A percentile compares a stretch with the other conserved stretches of the same genome.
Evolutionary conservation across 257 asterid species (phyloP).

Genomic region (Solanum sparsipilum): DNA sequence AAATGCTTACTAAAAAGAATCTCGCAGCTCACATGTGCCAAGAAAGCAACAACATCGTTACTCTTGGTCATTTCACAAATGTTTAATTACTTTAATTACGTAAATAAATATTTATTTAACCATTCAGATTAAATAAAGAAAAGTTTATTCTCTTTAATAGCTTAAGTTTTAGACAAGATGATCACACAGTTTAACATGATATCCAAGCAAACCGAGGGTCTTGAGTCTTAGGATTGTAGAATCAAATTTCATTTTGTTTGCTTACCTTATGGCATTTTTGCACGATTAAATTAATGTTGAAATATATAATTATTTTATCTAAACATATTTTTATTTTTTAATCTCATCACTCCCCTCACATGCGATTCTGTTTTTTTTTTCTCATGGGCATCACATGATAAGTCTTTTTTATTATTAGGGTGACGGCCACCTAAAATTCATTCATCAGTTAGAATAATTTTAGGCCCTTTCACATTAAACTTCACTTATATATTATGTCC

Average conservation of each 20-base stretch:
- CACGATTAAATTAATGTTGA: too few species aligned
- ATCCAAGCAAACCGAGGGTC: accelerated
- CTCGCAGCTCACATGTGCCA: neutral
- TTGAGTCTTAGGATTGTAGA: neutral
- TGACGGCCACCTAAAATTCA: neutral
- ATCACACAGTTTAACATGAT: neutral
- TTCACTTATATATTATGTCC: neutral
- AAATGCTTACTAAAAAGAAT: neutral
- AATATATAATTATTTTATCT: too few species aligned
- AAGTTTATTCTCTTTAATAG: neutral
- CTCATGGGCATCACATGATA: neutral
- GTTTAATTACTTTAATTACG: neutral
- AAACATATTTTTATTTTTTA: neutral
- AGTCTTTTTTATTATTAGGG: neutral
- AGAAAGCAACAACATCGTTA: neutral
- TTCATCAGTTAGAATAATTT: neutral
- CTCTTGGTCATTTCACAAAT: neutral
- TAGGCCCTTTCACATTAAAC: neutral
- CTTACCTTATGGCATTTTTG: neutral
- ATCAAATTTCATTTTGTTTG: neutral
- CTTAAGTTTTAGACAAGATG: neutral
- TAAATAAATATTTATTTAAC: neutral
- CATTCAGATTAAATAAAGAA: neutral
- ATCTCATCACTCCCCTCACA: neutral
- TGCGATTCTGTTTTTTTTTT: neutral